Base-by-base conservation (phyloP, 768 basidiomycete species). In the Thelephora aurantiotincta region DNA sequence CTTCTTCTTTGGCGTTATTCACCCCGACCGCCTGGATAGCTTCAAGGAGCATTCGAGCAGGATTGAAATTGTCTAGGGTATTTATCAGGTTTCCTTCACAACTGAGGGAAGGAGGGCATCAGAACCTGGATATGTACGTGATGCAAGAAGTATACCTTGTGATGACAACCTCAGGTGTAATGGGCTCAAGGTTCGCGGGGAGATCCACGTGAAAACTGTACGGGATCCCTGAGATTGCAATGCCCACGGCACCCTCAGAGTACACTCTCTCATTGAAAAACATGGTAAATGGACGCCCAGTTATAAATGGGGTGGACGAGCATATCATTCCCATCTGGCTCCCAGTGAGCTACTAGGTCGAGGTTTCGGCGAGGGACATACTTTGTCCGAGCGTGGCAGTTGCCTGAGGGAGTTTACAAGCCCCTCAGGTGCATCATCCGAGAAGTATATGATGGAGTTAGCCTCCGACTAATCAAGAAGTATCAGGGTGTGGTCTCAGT, bases 251-350 rank as follows among this genome's bases (percentile, higher is more conserved):
- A 6, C 87, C 87, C 6, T 72, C 66, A 0, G 74, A 77, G 48
- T 71, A 60, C 20, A 85, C 69, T 1, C 68, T 57, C 34, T 68
- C 64, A 44, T 81, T 73, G 49, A 70, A 61, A 50, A 87, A 77
- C 9, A 89, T 65, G 0, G 86, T 88, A 23, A 80, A 74, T 0
- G 80, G 78, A 16, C 80, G 65, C 12, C 85, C 87, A 1, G 83
- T 88, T 5, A 85, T 63, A 58, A 89, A 89, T 0, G 85, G 84
- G 2, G 87, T 89, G 2, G 84, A 80, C 0, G 84, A 68, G 0
- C 78, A 80, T 18, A 82, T 60, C 16, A 88, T 68, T 3, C 84
- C 82, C 46, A 85, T 62, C 77, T 85, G 56, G 14, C 14, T 42
- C 35, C 47, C 50, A 33, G 22, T 43, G 20, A n/a, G 6, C 33